Base-by-base conservation (phyloP, 805 yeast species). In the Wickerhamomyces rabaulensis region DNA sequence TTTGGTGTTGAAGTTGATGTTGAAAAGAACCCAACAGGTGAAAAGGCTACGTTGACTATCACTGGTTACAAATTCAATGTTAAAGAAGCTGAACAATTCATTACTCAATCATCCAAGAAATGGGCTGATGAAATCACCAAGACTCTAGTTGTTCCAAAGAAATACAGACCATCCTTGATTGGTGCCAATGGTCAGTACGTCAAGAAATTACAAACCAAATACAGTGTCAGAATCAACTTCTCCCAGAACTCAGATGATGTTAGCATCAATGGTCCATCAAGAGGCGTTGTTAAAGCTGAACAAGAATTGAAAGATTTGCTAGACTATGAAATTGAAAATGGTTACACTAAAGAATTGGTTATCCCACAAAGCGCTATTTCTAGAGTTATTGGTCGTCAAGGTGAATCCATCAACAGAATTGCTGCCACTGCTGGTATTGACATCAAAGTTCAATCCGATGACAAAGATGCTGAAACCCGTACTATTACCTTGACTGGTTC, bases 261-360 rank as follows among this genome's bases (percentile, higher is more conserved):
- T 38, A 72, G 77, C 38, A 76, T 92, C 48, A 82, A 82, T 59
- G 97, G 97, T 46, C 95, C 97, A 42, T 87, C 97, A 22, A 84
- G 83, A 66, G 94, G 92, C 55, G 98, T 87, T 29, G 74, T 79
- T 29, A 82, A 82, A 63, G 95, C 95, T 29, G 80, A 80, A 62
- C 91, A 83, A 52, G 97, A 91, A 70, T 70, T 95, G 60, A 75
- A 77, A 55, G 97, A 90, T 47, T 75, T 95, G 52, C 73, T 87
- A 55, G 84, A 85, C 55, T 94, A 84, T 65, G 98, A 91, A 66
- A 83, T 78, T 59, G 96, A 87, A 56, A 88, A 90, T 61, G 92
- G 96, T 16, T 79, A 79, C 68, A 75, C 77, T 48, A 73, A 79
- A 53, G 68, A 70, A n/a, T 63, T 92, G 37, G 62, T 69, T 41